Evolutionary conservation across 371 early-diverging fungal species (phyloP), one percentile per base, ranked within the genome.

Genomic region (Apophysomyces trapeziformis): DNA sequence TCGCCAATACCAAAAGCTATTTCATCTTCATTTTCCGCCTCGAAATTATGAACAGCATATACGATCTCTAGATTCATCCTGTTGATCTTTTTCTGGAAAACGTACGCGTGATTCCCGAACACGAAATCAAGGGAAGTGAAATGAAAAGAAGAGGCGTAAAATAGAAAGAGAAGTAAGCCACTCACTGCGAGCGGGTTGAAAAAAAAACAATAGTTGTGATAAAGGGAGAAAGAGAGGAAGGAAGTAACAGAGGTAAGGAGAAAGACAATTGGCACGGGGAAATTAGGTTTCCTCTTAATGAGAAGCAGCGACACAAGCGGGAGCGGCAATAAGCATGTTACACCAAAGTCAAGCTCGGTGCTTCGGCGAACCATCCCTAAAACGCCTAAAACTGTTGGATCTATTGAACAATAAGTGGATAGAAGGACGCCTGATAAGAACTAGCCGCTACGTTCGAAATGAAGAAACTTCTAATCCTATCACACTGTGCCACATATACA

Each of bases 11-110:
- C 64, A 69, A 95, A 92, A 14, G 87, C 75, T 57, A 95, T 87
- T 65, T 95, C 95, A 68, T 95, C 95, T 54, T 87, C 88, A 58
- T 91, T 88, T 69, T 91, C 92, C 56, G 90, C 88, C 63, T 79
- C 80, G 67, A 88, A 90, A 45, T 87, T 79, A 65, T 91, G 89
- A 70, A 89, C 74, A 41, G 88, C 91, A 73, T 87, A 88, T 3
- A 88, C 89, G 9, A 83, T 81, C 68, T 85, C 87, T 58, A 70
- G 65, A 61, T 60, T 61, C 67, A 70, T 72, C 65, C 68, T 72
- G 5, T 60, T 21, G 60, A 37, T 50, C 54, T 50, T 21, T 50
- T 50, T 50, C 54, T 26, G 54, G 54, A 50, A 50, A 50, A 62
- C 38, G n/a, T 46, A 35, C 38, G 38, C 38, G 54, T 50, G 54